Evolutionary conservation across 805 yeast genomes (phyloP).

Genomic region (Diddensiella transvaalensis): DNA sequence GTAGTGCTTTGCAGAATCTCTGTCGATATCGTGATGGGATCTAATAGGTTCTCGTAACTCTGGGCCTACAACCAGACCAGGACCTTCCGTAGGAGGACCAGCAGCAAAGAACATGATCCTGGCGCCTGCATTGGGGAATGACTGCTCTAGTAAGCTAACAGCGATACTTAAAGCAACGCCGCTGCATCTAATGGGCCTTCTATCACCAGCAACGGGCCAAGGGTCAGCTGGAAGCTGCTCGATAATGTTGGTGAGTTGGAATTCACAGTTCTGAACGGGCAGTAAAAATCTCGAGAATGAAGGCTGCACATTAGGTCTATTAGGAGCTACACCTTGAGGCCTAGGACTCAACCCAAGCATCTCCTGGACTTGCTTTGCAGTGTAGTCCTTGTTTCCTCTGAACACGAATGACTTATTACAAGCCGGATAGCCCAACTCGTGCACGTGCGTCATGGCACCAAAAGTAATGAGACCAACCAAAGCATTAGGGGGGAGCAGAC

Average conservation of each 20-base stretch:
- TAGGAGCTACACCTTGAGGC: conserved; percentile 35
- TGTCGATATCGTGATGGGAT: conserved; percentile 95
- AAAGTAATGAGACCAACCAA: conserved; percentile 81
- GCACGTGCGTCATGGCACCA: conserved; percentile 87
- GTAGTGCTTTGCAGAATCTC: conserved; percentile 83
- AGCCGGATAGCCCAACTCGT: conserved; percentile 67
- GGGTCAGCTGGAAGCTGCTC: conserved; percentile 77
- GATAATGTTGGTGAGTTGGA: conserved; percentile 71
- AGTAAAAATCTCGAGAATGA: conserved; percentile 60
- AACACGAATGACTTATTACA: conserved; percentile 75
- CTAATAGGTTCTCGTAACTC: conserved; percentile 94
- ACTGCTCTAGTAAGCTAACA: conserved; percentile 70
- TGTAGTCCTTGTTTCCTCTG: conserved; percentile 84
- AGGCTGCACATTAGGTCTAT: conserved; percentile 32
- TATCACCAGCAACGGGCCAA: conserved; percentile 83
- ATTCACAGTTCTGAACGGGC: conserved; percentile 76
- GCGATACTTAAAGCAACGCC: conserved; percentile 92
- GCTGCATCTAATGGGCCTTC: conserved; percentile 85
- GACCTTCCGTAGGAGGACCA: conserved; percentile 92
- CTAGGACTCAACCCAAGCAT: conserved; percentile 50
- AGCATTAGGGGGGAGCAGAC: conserved; percentile 84
- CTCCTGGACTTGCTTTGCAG: conserved; percentile 51
- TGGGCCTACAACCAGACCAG: conserved; percentile 89
- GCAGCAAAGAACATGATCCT: conserved; percentile 87
- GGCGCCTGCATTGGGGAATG: conserved; percentile 74